Percentiles rank a stretch among this genome's conserved stretches.
Evolutionary conservation across 225 moss, liverwort and hornwort species (phyloP).

Genomic region (Pseudoscleropodium purum): DNA sequence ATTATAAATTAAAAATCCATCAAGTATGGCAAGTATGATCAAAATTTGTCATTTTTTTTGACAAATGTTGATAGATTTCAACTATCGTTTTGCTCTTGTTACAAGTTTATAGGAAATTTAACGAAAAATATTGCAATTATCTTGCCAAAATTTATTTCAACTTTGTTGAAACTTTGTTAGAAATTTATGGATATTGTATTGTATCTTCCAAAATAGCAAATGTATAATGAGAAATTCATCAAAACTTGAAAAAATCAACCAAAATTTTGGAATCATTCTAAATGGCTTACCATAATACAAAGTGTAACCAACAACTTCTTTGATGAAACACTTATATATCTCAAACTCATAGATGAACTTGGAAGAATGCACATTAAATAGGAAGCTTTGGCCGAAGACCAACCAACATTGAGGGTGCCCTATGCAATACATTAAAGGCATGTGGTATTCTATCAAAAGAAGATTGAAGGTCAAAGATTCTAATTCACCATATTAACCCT

Average conservation of each 20-base stretch:
- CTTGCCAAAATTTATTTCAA: no score
- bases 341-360: accelerated
- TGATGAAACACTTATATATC: not conserved
- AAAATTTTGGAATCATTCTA: not conserved
- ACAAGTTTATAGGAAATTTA: no score
- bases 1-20: no score
- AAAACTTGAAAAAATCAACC: not conserved
- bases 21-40: no score
- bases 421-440: not conserved
- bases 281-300: not conserved
- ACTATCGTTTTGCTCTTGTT: no score
- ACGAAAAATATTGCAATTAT: no score
- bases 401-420: not conserved
- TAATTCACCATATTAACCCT: not conserved
- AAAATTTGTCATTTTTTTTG: no score
- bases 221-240: no score
- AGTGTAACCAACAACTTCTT: not conserved
- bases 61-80: no score
- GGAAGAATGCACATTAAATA: not conserved
- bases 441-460: not conserved
- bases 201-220: no score
- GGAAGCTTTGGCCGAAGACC: not conserved
- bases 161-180: no score
- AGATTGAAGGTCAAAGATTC: not conserved
- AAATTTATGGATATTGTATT: no score